Conservation (phyloP, 2,329 filamentous ascomycete genomes). For the Monosporascus sp. region DNA sequence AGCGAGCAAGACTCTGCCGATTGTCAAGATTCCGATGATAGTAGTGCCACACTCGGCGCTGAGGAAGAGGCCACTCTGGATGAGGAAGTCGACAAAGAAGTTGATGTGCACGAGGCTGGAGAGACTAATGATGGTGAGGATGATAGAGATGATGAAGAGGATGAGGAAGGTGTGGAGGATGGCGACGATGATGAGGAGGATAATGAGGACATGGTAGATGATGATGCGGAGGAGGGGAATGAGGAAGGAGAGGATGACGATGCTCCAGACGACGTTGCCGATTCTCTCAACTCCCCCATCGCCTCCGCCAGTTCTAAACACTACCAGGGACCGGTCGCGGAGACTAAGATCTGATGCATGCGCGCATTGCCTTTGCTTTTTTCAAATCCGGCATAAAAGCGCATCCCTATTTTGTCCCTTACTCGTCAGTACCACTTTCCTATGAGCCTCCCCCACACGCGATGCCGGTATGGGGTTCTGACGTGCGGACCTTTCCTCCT, state of each 20-base stretch:
- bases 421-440: too few relatives aligned
- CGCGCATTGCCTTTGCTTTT: background rate
- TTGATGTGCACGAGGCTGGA: background rate
- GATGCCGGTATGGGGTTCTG: too few relatives aligned
- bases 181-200: background rate
- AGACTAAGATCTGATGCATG: background rate
- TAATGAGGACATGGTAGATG: background rate
- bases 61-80: background rate
- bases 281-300: background rate
- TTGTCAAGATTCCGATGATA: slow-evolving; percentile 1
- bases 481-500: background rate
- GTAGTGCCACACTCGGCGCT: background rate
- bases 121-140: background rate
- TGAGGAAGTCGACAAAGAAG: background rate
- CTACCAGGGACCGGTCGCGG: background rate
- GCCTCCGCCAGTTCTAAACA: background rate
- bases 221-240: background rate
- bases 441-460: too few relatives aligned
- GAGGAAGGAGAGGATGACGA: background rate
- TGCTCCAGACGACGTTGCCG: background rate
- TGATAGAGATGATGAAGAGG: background rate
- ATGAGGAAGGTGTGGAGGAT: background rate
- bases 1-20: slow-evolving; percentile 1
- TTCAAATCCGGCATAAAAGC: background rate
- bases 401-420: background rate